phyloP scores from a whole-genome alignment of 2,329 filamentous ascomycete genomes.

The Cyanodermella asteris region DNA sequence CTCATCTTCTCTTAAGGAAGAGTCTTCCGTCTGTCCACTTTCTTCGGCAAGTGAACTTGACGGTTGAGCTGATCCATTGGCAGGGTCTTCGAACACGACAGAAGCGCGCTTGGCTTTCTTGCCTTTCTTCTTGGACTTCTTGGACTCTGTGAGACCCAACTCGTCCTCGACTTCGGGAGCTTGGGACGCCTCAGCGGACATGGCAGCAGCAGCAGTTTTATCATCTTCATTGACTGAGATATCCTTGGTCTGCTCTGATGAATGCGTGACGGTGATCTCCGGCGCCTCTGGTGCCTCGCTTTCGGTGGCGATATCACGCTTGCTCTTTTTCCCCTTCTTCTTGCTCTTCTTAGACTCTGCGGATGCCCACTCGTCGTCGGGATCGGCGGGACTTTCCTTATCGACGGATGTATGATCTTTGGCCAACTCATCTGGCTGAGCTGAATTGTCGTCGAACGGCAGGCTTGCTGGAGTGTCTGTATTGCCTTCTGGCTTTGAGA shows the following conservation, averaged over 20 bases:
- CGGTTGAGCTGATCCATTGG: no score
- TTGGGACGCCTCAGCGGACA: not conserved
- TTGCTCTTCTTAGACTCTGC: slow-evolving; percentile 12
- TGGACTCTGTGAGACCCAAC: slow-evolving; percentile 2
- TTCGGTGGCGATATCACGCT: slow-evolving; percentile 9
- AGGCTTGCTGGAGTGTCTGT: no score
- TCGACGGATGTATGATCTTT: no score
- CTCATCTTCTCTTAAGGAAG: no score
- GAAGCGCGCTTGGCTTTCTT: slow-evolving; percentile 2
- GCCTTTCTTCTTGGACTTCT: slow-evolving; percentile 4
- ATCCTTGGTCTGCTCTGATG: not conserved
- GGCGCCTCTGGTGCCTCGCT: not conserved
- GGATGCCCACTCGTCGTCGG: slow-evolving; percentile 6
- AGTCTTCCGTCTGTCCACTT: no score
- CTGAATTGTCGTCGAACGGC: no score
- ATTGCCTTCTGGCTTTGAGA: no score
- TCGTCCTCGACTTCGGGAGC: not conserved
- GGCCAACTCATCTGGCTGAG: no score
- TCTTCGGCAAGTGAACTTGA: no score
- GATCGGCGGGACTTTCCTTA: no score
- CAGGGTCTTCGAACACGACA: not conserved
- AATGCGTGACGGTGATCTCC: not conserved
- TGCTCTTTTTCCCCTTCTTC: slow-evolving; percentile 20
- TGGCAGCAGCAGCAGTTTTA: no score
- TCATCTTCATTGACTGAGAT: not conserved